A percentile compares a stretch with the other conserved stretches of the same genome.
Evolutionary conservation across 495 filamentous ascomycete species (phyloP).

Genomic region (Hyaloscypha finlandica): DNA sequence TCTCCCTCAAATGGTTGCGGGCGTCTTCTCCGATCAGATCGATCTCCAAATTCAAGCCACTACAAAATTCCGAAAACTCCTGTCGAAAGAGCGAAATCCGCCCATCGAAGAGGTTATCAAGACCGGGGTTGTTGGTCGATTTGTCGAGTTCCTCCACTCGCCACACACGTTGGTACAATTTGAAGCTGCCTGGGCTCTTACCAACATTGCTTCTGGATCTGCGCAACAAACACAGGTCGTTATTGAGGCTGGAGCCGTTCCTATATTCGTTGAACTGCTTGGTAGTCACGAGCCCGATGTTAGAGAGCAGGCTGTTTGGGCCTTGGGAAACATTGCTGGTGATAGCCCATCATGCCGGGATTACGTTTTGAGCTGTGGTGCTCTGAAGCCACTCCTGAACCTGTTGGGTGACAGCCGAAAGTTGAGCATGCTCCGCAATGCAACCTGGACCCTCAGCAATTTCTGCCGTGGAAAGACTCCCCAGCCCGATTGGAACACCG

Average conservation of each 20-base stretch:
- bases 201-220: conserved; percentile 98
- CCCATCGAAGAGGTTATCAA: conserved; percentile 99
- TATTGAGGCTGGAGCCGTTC: conserved; percentile 96
- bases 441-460: conserved; percentile 99
- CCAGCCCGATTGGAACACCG: conserved; percentile 96
- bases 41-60: conserved; percentile 98
- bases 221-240: conserved; percentile 98
- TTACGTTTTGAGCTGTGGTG: conserved; percentile 87
- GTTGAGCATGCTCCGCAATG: conserved; percentile 98
- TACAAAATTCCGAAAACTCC: conserved; percentile 96
- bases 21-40: conserved; percentile 98
- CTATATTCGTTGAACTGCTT: conserved; percentile 96
- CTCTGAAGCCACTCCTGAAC: conserved; percentile 82
- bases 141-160: conserved; percentile 97
- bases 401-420: conserved; percentile 97
- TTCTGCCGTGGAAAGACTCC: conserved; percentile 99
- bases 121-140: conserved; percentile 95
- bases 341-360: conserved; percentile 97
- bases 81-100: conserved; percentile 98
- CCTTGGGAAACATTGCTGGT: conserved; percentile 97
- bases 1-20: conserved; percentile 95
- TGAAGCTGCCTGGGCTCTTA: conserved; percentile 98
- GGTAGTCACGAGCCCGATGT: conserved; percentile 97
- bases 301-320: conserved; percentile 98
- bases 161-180: conserved; percentile 99